phyloP scores from a whole-genome alignment of 305 asterid species.

The Rubia balearica region DNA sequence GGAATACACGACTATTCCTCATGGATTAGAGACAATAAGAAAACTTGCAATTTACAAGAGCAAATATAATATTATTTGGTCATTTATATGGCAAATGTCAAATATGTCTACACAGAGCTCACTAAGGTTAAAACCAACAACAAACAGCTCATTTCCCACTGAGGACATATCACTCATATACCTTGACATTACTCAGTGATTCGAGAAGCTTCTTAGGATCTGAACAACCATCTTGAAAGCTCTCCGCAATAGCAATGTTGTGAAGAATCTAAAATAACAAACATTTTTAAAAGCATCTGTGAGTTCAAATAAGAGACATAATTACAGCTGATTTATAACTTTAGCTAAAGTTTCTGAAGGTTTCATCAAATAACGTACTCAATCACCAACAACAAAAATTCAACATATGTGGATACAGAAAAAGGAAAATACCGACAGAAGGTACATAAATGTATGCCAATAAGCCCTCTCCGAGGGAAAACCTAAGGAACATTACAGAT shows the following conservation, averaged over 20 bases:
- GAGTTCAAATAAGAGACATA: conserved; percentile 2
- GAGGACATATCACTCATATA: conserved; percentile 23
- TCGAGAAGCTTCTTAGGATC: conserved; percentile 68
- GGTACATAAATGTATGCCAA: no score
- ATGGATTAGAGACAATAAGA: neutral
- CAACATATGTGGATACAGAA: neutral
- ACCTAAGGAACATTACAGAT: neutral
- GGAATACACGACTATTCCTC: neutral
- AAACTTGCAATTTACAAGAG: neutral
- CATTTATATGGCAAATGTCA: neutral
- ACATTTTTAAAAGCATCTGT: conserved; percentile 10
- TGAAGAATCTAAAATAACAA: conserved; percentile 52
- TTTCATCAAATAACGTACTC: neutral
- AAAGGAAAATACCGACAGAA: neutral
- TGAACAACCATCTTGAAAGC: conserved; percentile 62
- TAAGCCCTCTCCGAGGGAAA: no score
- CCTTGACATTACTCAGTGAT: conserved; percentile 64
- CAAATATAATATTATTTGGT: neutral
- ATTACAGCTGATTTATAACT: neutral
- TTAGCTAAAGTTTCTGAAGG: neutral
- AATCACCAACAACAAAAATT: neutral
- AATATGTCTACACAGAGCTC: neutral
- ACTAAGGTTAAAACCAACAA: conserved; percentile 4
- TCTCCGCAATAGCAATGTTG: conserved; percentile 59
- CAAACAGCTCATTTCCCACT: neutral